Base-by-base conservation (phyloP, 108 stramenopile genomes). In the Asterionellopsis glacialis region DNA sequence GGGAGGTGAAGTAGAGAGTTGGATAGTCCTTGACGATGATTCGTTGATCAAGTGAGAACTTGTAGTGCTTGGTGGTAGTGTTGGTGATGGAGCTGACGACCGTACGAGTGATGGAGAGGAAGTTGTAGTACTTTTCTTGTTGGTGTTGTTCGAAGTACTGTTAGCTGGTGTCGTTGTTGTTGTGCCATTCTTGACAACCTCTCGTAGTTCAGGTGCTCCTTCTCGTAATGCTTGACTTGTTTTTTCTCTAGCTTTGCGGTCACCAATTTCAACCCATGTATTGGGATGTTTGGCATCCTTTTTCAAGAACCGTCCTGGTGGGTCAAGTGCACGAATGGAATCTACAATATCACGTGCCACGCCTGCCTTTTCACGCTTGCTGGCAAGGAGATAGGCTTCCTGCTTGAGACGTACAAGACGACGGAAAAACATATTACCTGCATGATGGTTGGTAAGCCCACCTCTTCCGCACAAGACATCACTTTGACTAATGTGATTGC, bases 391-490 rank as follows among this genome's bases (percentile, higher is more conserved):
- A 21, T 61, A 61, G 3, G 48, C 45, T 52, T 50, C 51, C 16
- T 61, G 61, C 2, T 52, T 15, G 27, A 52, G 21, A 24, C 61
- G 23, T 13, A 67, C 65, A 12, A 74, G 33, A 12, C 64, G 61
- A n/a, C 73, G 67, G 28, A 72, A 64, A 15, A 65, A 25, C 10
- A 67, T 39, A 50, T 81, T 81, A 0, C 79, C 79, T 25, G 50
- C 38, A 59, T 80, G 79, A 23, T 80, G 74, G 45, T 80, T 76
- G 28, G 74, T 73, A 15, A 68, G 45, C 18, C 67, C 71, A 14
- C 75, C 79, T 40, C 79, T 67, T 12, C 79, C 79, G 47, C 72
- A 73, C 3, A 80, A 61, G 15, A 80, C 79, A 51, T 80, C 79
- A 41, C 63, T 45, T 23, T 63, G 21, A 19, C 22, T 45, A 1